These are phyloP conservation scores for Arthrobotrys iridis DNA, from an alignment of 2,329 filamentous ascomycete genomes.

Conservation along the genomic window DNA sequence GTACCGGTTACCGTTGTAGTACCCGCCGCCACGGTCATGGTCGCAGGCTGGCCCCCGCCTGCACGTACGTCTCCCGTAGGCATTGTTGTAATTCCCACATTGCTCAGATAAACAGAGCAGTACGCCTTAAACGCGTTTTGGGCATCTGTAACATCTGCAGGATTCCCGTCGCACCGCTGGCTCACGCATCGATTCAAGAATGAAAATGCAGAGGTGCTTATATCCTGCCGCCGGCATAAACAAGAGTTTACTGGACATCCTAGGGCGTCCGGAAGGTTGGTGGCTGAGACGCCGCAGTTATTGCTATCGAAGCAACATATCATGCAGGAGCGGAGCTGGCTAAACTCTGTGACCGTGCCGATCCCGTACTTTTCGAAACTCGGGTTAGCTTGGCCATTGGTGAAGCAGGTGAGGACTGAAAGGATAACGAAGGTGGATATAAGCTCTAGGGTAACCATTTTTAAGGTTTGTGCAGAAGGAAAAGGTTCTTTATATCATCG, in stretches of 20 bases:
- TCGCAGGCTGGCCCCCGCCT: neutral
- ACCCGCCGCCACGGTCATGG: neutral
- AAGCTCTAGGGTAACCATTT: neutral
- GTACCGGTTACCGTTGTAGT: neutral
- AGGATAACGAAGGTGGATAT: neutral
- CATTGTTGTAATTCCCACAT: neutral
- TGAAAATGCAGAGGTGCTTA: neutral
- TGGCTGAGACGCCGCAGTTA: neutral
- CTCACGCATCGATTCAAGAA: conserved; percentile 1
- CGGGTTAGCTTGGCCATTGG: neutral
- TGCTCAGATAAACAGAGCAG: neutral
- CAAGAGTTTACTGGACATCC: neutral
- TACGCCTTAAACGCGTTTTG: neutral
- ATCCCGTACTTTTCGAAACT: neutral
- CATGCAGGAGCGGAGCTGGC: neutral
- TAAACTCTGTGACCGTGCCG: neutral
- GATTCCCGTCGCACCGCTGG: neutral
- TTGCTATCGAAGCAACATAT: neutral
- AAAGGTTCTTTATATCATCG: neutral
- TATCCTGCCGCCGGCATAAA: neutral
- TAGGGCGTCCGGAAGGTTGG: neutral
- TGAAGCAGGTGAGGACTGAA: neutral
- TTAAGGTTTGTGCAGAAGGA: neutral
- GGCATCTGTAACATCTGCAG: neutral
- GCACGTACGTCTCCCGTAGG: neutral